Conservation (phyloP, 2,329 filamentous ascomycete species). For the Fusarium sp. region DNA sequence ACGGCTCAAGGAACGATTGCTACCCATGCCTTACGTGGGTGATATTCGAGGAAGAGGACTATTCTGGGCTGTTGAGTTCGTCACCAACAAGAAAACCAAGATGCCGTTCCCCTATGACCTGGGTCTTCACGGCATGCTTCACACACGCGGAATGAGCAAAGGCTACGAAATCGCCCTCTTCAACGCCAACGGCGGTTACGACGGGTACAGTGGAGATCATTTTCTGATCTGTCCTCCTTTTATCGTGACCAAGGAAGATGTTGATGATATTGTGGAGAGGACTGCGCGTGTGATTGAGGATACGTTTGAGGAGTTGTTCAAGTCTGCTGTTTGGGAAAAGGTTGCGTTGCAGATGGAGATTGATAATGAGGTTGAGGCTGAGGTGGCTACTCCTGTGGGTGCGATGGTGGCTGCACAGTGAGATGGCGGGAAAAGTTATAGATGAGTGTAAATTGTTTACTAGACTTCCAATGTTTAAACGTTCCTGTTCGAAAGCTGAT, state of each 20-base stretch:
- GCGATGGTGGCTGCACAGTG: conserved; percentile 9
- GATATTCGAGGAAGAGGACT: conserved; percentile 40
- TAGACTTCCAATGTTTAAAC: rapidly evolving
- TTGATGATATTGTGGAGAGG: conserved; percentile 41
- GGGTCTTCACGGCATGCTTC: conserved; percentile 23
- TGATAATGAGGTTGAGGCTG: not conserved
- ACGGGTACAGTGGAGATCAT: conserved; percentile 42
- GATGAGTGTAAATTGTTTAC: not conserved
- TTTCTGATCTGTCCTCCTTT: conserved; percentile 42
- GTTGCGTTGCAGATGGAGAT: conserved; percentile 34
- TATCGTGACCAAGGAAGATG: conserved; percentile 28
- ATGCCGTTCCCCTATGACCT: conserved; percentile 34
- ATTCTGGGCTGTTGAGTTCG: conserved; percentile 44
- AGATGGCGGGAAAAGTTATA: not conserved
- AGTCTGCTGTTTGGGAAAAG: conserved; percentile 37
- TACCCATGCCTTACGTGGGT: conserved; percentile 31
- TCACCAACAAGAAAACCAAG: conserved; percentile 41
- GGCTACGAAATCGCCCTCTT: conserved; percentile 42
- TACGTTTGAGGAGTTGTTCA: conserved; percentile 32
- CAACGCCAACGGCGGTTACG: conserved; percentile 41
- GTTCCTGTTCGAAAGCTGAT: too few species aligned
- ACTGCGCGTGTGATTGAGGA: conserved; percentile 35
- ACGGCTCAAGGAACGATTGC: conserved; percentile 26
- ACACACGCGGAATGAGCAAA: conserved; percentile 35
- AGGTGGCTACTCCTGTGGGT: not conserved